A percentile compares a stretch with the other conserved stretches of the same genome.
These are phyloP conservation scores for Neonectria sp. DNA, from an alignment of 2,329 filamentous ascomycete genomes.

Conservation along the genomic window DNA sequence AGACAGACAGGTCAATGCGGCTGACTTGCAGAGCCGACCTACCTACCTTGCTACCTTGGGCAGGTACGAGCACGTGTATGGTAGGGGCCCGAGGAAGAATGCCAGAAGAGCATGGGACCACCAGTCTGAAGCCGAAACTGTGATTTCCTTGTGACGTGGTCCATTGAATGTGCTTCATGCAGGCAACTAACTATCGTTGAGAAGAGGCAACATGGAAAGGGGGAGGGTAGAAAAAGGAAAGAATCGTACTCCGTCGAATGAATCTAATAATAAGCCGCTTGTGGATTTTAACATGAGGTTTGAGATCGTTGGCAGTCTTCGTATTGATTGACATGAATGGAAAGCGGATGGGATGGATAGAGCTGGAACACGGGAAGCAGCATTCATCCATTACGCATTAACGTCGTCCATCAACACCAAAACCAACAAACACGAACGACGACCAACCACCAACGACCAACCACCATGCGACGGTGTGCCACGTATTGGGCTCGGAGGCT, in stretches of 20 bases:
- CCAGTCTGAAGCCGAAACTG: neutral
- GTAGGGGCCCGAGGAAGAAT: slow-evolving; percentile 17
- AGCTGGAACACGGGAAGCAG: slow-evolving; percentile 2
- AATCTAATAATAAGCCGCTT: slow-evolving; percentile 10
- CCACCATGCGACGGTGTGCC: neutral
- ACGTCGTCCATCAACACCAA: neutral
- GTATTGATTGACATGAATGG: slow-evolving; percentile 5
- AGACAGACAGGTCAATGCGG: slow-evolving; percentile 15
- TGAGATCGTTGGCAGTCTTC: neutral
- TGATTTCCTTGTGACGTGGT: neutral
- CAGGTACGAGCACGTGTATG: slow-evolving; percentile 8
- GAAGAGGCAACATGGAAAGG: neutral
- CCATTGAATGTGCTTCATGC: neutral
- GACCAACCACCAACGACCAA: neutral
- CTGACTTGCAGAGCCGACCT: slow-evolving; percentile 21
- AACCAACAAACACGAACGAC: neutral
- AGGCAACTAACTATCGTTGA: neutral
- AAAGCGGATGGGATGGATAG: neutral
- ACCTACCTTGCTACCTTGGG: neutral
- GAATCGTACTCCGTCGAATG: neutral
- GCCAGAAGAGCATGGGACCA: neutral
- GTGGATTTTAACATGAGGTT: slow-evolving; percentile 7
- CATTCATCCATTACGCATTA: neutral
- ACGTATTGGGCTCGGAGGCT: neutral
- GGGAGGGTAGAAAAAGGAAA: neutral